Base-by-base conservation (phyloP, 768 basidiomycete genomes). In the Suillus weaverae region DNA sequence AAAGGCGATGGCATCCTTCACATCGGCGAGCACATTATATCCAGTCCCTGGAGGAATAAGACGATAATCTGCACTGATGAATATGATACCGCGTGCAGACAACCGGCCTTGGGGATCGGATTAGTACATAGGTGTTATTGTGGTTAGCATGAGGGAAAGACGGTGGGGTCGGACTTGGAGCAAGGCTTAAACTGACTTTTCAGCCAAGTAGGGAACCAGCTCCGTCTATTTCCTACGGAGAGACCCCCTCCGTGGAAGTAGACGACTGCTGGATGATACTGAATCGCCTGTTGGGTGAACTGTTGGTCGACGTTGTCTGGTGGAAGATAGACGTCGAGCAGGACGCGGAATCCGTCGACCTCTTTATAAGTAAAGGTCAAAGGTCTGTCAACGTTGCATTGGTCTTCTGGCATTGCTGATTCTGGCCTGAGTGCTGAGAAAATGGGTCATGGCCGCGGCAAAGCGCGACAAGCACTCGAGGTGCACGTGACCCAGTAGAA, bases 181-280 rank as follows among this genome's bases (percentile, higher is more conserved):
- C n/a, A 62, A 9, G 35, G 6, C n/a, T 13, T n/a, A 22, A 35
- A 69, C 79, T 61, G 35, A 89, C 89, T 80, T 56, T 81, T 73
- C 32, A 90, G 74, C 89, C 89, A 91, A n/a, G 61, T 66, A 2
- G 89, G 89, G 71, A 89, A 85, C 87, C 87, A 90, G 69, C 83
- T 85, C 38, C 70, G 72, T 61, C 83, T 78, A 66, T 85, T 84
- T 1, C 89, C 89, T 18, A 84, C 86, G 0, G 85, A 82, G 38
- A 90, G 73, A 9, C 87, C 88, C 3, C 89, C 89, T 8, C 86
- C 81, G 62, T 81, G 81, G 55, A 81, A 82, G 67, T 77, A 81
- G 4, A 82, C 69, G 8, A 82, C 59, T 26, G 72, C 68, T 7
- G 80, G 79, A 8, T 16, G 35, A 46, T 51, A 56, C 38, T 50